Evolutionary conservation across 1,284 basidiomycete genomes (phyloP).

Genomic region (Microbotryum violaceum): DNA sequence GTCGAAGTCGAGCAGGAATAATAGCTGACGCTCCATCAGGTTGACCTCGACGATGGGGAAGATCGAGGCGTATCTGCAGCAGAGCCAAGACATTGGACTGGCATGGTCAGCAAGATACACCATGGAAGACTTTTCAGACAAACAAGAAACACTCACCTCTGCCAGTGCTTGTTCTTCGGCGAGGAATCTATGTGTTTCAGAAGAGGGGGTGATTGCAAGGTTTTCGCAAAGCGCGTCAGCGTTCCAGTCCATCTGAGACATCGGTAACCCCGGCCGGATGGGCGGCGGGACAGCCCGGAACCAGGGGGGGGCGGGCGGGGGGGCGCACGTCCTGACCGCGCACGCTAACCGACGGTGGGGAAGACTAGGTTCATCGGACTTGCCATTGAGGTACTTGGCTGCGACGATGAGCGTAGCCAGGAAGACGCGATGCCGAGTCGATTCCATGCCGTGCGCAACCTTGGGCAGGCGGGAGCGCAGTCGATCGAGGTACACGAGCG

Average conservation of each 20-base stretch:
- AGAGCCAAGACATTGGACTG: conserved; percentile 22
- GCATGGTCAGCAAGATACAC: too few species aligned
- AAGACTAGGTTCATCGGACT: conserved; percentile 50
- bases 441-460: conserved; percentile 72
- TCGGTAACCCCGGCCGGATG: too few species aligned
- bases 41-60: conserved; percentile 63
- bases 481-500: conserved; percentile 84
- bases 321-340: too few species aligned
- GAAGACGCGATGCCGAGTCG: conserved; percentile 88
- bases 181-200: conserved; percentile 33
- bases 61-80: conserved; percentile 53
- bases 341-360: background rate
- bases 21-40: conserved; percentile 91
- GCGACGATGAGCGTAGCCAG: conserved; percentile 89
- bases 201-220: too few species aligned
- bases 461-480: conserved; percentile 70
- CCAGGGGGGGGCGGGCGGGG: too few species aligned
- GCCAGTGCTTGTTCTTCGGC: conserved; percentile 87
- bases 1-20: conserved; percentile 80
- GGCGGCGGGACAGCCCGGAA: too few species aligned
- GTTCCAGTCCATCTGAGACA: too few species aligned
- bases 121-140: too few species aligned
- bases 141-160: conserved; percentile 27
- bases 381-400: conserved; percentile 96
- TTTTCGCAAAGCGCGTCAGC: too few species aligned